Conservation (phyloP, 257 asterid genomes). For the Capsicum chinense region DNA sequence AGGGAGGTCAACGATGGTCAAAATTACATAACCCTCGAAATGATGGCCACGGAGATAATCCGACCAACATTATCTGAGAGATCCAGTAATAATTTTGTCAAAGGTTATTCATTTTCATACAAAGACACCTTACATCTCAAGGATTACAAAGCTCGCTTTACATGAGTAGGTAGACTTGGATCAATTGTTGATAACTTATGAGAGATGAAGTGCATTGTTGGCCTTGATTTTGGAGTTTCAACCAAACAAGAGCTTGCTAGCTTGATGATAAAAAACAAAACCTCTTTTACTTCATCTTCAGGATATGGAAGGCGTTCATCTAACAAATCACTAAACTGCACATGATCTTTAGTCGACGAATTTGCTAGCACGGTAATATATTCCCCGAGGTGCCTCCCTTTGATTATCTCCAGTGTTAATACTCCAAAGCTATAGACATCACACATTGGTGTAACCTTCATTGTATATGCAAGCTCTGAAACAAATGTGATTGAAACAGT, state of each 20-base stretch:
- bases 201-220: constrained; percentile 22
- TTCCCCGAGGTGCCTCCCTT: constrained; percentile 1
- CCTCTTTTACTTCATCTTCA: background rate
- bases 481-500: background rate
- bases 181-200: background rate
- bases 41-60: too few species aligned
- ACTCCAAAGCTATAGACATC: constrained; percentile 30
- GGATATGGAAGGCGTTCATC: constrained; percentile 3
- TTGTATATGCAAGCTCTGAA: constrained; percentile 27
- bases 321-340: background rate
- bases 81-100: background rate
- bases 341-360: background rate
- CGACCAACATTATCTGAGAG: too few species aligned
- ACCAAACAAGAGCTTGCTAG: background rate
- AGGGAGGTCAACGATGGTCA: too few species aligned
- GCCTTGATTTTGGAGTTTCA: background rate
- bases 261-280: background rate
- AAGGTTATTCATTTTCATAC: background rate
- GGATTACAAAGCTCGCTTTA: background rate
- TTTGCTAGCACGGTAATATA: background rate
- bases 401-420: constrained; percentile 21
- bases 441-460: constrained; percentile 25
- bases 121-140: background rate
- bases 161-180: background rate
- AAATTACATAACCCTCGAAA: too few species aligned